phyloP scores from a whole-genome alignment of 768 basidiomycete species.

The Floccularia luteovirens region DNA sequence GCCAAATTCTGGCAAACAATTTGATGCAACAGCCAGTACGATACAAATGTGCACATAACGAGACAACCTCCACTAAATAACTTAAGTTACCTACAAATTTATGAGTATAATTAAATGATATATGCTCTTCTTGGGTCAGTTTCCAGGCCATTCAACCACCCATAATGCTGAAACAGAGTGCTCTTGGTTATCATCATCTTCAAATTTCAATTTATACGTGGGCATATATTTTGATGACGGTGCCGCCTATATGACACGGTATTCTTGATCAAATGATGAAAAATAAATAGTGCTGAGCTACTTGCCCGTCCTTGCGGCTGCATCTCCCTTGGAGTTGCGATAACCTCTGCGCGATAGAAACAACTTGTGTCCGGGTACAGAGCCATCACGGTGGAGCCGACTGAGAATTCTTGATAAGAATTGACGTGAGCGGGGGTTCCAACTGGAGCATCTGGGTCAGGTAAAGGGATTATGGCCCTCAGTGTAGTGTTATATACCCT shows the following conservation, averaged over 20 bases:
- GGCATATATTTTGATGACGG: slow-evolving; percentile 42
- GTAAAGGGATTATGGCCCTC: slow-evolving; percentile 70
- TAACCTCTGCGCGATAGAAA: slow-evolving; percentile 83
- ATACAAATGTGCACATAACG: no score
- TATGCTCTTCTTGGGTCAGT: no score
- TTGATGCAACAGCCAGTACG: no score
- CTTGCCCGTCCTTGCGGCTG: slow-evolving; percentile 27
- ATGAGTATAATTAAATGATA: no score
- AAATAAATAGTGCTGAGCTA: no score
- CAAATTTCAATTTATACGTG: slow-evolving; percentile 76
- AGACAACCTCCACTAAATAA: no score
- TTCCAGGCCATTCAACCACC: slow-evolving; percentile 73
- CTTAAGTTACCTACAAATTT: no score
- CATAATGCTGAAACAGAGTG: slow-evolving; percentile 68
- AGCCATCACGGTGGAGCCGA: slow-evolving; percentile 73
- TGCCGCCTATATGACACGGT: slow-evolving; percentile 13
- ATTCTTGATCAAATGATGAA: neutral
- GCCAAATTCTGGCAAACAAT: no score
- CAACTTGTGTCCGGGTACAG: slow-evolving; percentile 90
- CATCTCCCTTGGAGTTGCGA: slow-evolving; percentile 51
- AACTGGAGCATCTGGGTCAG: slow-evolving; percentile 55
- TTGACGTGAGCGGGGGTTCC: slow-evolving; percentile 58
- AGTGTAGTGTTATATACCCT: slow-evolving; percentile 67
- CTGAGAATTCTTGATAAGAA: slow-evolving; percentile 64
- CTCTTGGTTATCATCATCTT: slow-evolving; percentile 83